Evolutionary conservation across 345 rosid genomes (phyloP), one percentile per base, ranked within the genome.

Genomic region (Salix dunnii): DNA sequence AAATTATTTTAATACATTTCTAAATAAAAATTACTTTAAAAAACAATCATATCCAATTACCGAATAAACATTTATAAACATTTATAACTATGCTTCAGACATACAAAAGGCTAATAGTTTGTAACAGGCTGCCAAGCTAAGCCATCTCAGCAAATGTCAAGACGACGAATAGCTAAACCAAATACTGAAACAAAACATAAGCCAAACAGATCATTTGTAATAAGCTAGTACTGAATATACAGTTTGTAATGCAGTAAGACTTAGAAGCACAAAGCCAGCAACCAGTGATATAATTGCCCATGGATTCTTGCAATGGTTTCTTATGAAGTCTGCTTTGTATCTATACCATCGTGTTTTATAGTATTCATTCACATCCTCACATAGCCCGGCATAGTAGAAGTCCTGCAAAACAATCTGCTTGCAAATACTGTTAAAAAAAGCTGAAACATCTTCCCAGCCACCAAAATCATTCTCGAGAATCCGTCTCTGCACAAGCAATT

Each of bases 271-370:
- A 67, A 28, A 46, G 40, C 46, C 77, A 23, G 71, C 77, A 1
- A 74, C 8, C 4, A 74, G 62, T n/a, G 77, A 74, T 38, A 7
- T 66, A 65, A 74, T 74, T 25, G 65, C 36, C 77, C 77, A 74
- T 14, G 77, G 77, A 66, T 74, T 74, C 36, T 31, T 74, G 70
- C 31, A 74, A 18, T 74, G 62, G 46, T 74, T 46, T 9, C 49
- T 25, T 48, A 13, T 74, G 43, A 74, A 30, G 31, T 55, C n/a
- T 17, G 77, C 77, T 25, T n/a, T 65, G 71, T 74, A 66, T 53
- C 63, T 18, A 31, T 74, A 49, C 77, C 77, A 66, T 21, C 42
- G 46, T 21, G 1, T 35, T 14, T 74, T 66, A 1, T 66, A 74
- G 46, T 49, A 33, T 3, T 28, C 71, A 33, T 74, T 66, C 63